These are phyloP conservation scores for Pseudohalonectria lignicola DNA, from an alignment of 2,329 filamentous ascomycete genomes.

Conservation along the genomic window DNA sequence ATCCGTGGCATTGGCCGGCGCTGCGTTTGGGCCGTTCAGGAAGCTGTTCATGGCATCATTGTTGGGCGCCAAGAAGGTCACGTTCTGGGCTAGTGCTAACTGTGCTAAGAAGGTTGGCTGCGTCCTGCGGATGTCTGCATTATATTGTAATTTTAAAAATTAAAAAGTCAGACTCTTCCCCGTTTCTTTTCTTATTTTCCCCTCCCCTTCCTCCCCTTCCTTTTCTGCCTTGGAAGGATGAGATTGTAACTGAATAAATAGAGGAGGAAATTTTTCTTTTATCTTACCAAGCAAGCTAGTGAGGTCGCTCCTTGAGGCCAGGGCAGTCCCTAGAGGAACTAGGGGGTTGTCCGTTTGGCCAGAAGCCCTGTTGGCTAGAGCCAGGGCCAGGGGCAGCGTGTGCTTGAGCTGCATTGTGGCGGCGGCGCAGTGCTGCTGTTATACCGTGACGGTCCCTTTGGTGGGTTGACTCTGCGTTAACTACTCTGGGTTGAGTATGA, in stretches of 20 bases:
- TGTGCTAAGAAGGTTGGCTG: conserved; percentile 3
- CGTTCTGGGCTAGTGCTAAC: conserved; percentile 3
- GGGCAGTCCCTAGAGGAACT: conserved; percentile 1
- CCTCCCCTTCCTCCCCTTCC: not conserved
- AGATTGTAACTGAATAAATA: not conserved
- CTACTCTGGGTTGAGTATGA: too few species aligned
- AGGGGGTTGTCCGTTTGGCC: conserved; percentile 1
- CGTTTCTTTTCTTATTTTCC: not conserved
- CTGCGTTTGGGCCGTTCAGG: conserved; percentile 6
- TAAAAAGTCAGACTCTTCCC: not conserved
- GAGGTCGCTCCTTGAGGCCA: not conserved
- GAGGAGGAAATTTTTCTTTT: not conserved
- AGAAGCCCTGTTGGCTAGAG: not conserved
- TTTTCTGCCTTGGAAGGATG: not conserved
- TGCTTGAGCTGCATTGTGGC: conserved; percentile 1
- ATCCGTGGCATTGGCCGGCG: conserved; percentile 10
- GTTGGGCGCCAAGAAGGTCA: conserved; percentile 5
- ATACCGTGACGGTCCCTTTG: too few species aligned
- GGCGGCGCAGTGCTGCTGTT: too few species aligned
- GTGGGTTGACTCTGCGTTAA: too few species aligned
- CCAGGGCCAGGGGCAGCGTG: not conserved
- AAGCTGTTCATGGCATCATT: conserved; percentile 4
- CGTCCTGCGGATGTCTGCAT: not conserved
- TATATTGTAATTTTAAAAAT: not conserved
- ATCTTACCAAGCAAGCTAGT: not conserved